Evolutionary conservation across 805 yeast genomes (phyloP).

Genomic region (Hanseniaspora valbyensis): DNA sequence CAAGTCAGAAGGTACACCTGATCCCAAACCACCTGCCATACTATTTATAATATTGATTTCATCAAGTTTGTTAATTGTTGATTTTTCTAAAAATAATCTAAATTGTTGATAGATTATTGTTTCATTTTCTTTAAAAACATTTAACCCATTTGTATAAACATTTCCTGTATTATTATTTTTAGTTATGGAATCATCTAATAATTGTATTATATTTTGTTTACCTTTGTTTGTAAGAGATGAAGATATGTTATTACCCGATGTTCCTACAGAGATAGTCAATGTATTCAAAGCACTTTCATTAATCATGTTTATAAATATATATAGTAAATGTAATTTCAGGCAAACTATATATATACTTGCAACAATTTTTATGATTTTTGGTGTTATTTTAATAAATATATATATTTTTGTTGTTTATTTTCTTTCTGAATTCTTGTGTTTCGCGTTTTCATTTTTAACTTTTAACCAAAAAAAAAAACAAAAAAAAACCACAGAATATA

Average conservation of each 20-base stretch:
- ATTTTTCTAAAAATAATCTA: conserved; percentile 76
- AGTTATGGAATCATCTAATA: not conserved
- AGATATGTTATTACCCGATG: conserved; percentile 11
- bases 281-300: not conserved
- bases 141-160: conserved; percentile 87
- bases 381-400: no score
- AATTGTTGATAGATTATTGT: conserved; percentile 74
- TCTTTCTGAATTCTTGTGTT: not conserved
- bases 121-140: conserved; percentile 53
- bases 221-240: not conserved
- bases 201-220: not conserved
- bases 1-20: conserved; percentile 81
- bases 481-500: no score
- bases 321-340: no score
- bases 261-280: conserved; percentile 31
- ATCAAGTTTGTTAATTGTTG: conserved; percentile 63
- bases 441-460: no score
- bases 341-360: no score
- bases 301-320: no score
- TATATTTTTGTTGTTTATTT: not conserved
- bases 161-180: conserved; percentile 90
- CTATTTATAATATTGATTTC: conserved; percentile 88
- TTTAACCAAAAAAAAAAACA: no score
- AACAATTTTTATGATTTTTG: no score
- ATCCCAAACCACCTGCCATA: conserved; percentile 98